Evolutionary conservation across 1,284 basidiomycete genomes (phyloP).

Genomic region (Malassezia furfur): DNA sequence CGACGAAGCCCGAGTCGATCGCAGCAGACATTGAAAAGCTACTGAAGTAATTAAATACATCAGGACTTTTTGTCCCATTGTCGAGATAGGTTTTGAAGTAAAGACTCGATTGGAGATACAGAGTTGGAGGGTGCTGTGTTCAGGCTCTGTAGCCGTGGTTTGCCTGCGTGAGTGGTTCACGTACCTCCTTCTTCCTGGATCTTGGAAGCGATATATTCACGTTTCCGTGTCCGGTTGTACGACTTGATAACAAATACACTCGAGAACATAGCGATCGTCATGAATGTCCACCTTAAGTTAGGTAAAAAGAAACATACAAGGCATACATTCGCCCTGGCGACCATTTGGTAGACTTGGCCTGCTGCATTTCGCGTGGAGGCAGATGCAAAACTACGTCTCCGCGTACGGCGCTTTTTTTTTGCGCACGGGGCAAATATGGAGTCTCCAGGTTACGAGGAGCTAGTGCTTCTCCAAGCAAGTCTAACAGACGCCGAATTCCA

Average conservation of each 20-base stretch:
- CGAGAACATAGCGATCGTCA: slow-evolving; percentile 8
- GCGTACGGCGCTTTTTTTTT: too few species aligned
- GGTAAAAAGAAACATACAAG: slow-evolving; percentile 1
- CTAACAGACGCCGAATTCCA: slow-evolving; percentile 7
- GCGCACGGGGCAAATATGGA: background rate
- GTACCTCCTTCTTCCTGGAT: slow-evolving; percentile 2
- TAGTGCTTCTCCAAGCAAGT: slow-evolving; percentile 6
- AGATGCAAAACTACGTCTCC: background rate
- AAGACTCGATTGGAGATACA: slow-evolving; percentile 3
- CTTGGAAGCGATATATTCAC: slow-evolving; percentile 11
- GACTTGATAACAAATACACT: slow-evolving; percentile 4
- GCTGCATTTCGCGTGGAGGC: background rate
- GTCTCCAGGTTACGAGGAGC: background rate
- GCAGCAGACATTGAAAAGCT: slow-evolving; percentile 59
- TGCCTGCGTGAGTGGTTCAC: background rate
- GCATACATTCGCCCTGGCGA: slow-evolving; percentile 10
- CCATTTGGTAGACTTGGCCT: background rate
- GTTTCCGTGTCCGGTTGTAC: slow-evolving; percentile 3
- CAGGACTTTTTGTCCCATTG: slow-evolving; percentile 12
- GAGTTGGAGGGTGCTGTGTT: background rate
- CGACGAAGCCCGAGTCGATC: slow-evolving; percentile 63
- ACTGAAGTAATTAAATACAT: slow-evolving; percentile 17
- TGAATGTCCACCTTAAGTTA: slow-evolving; percentile 7
- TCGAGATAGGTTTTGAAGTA: slow-evolving; percentile 2
- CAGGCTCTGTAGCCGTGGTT: background rate